Base-by-base conservation (phyloP, 1,284 basidiomycete species). In the Malassezia japonica region DNA sequence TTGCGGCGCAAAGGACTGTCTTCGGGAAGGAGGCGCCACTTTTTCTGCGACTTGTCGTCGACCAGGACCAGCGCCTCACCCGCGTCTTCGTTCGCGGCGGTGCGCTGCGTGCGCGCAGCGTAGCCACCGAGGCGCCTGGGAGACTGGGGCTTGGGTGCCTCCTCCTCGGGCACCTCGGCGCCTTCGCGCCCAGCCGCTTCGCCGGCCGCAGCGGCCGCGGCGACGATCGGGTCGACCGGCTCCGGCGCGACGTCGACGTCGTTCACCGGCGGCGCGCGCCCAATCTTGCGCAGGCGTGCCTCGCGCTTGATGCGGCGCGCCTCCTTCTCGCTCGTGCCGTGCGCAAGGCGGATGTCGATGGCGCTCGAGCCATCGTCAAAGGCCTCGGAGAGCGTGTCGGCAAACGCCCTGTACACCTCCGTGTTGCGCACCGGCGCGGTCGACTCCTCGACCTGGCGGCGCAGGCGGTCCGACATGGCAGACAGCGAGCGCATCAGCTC, bases 341-440 rank as follows among this genome's bases (percentile, higher is more conserved):
- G 62, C 81, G 60, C 60, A 12, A 67, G 53, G 29, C 59, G 59
- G 43, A 71, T 67, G 21, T 53, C 36, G 9, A 73, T 61, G 5
- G 87, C 86, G 56, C 83, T 86, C 5, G 86, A 86, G 50, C 86
- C 87, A 72, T 96, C 91, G 65, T 98, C 91, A 39, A 98, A 79
- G 6, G 90, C 88, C 63, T 98, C 92, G 21, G 87, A 77, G 16
- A 98, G 77, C 9, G 87, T 88, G 45, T 92, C 86, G 1, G 88
- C 82, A 23, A 98, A 78, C 0, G 84, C 79, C 77, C 94, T 94
- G 78, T 98, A 98, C 1, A 90, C 88, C 32, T 84, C 84, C 1
- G 91, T 98, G 59, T 96, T 90, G 29, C 92, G 83, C 60, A 99
- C 85, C 12, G 70, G 70, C 5, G 68, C 70, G 6, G 70, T 72